These are phyloP conservation scores for Dalbergia cultrata DNA, from an alignment of 306 rosid species.

Conservation along the genomic window DNA sequence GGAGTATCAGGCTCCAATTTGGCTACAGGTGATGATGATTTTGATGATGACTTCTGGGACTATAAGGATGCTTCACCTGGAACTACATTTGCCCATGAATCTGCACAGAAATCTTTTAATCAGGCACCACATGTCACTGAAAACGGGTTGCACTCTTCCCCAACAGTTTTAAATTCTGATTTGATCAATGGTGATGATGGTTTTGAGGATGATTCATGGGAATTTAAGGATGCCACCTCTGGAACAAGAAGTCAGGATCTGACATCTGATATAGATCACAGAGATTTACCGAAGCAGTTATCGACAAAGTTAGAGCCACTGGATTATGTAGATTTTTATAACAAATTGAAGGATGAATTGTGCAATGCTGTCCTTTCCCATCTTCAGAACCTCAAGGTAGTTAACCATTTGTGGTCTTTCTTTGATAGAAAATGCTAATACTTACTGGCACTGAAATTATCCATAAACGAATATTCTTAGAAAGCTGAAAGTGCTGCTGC, in stretches of 20 bases:
- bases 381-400: constrained; percentile 77
- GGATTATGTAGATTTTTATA: constrained; percentile 70
- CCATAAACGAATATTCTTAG: constrained; percentile 56
- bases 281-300: constrained; percentile 46
- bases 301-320: constrained; percentile 53
- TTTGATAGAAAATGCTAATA: constrained; percentile 28
- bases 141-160: constrained; percentile 49
- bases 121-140: constrained; percentile 59
- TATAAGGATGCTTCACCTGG: constrained; percentile 70
- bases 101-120: constrained; percentile 54
- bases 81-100: constrained; percentile 52
- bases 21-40: constrained; percentile 55
- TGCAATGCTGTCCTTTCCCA: constrained; percentile 56
- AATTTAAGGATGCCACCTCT: constrained; percentile 72
- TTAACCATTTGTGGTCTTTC: constrained; percentile 43
- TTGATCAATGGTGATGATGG: constrained; percentile 54
- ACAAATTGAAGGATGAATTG: constrained; percentile 73
- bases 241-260: constrained; percentile 45
- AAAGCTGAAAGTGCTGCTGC: constrained; percentile 55
- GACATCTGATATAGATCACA: constrained; percentile 50
- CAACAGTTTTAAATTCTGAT: constrained; percentile 51
- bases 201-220: constrained; percentile 83
- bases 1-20: constrained; percentile 54
- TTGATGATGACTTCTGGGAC: constrained; percentile 79
- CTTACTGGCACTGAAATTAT: constrained; percentile 44